phyloP scores from a whole-genome alignment of 495 filamentous ascomycete genomes.

The Recurvomyces mirabilis region DNA sequence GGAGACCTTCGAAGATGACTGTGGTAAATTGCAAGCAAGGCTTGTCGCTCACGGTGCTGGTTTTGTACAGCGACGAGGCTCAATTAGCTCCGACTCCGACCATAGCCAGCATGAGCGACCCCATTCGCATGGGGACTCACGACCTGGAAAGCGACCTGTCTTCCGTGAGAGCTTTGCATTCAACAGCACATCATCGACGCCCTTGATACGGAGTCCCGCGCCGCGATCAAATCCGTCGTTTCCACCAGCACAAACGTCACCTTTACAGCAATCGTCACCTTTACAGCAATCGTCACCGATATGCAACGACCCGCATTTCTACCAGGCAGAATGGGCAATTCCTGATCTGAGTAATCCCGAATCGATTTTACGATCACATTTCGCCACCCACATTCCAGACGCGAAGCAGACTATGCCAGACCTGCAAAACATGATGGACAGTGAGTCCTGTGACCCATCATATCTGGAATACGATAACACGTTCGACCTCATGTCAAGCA shows the following conservation, averaged over 20 bases:
- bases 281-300: slow-evolving; percentile 4
- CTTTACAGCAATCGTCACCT: background rate
- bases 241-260: slow-evolving; percentile 4
- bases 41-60: slow-evolving; percentile 39
- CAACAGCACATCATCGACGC: slow-evolving; percentile 5
- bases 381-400: background rate
- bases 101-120: slow-evolving; percentile 32
- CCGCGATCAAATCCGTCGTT: background rate
- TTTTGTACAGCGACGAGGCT: slow-evolving; percentile 40
- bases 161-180: slow-evolving; percentile 14
- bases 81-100: slow-evolving; percentile 43
- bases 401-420: too few species aligned
- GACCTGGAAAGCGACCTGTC: background rate
- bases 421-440: too few species aligned
- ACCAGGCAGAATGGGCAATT: slow-evolving; percentile 13
- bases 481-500: too few species aligned
- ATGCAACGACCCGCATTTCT: slow-evolving; percentile 11
- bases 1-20: slow-evolving; percentile 50
- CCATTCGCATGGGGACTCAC: slow-evolving; percentile 1
- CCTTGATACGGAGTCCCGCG: slow-evolving; percentile 9
- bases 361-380: slow-evolving; percentile 5
- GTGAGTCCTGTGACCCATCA: too few species aligned
- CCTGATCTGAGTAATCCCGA: slow-evolving; percentile 5
- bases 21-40: slow-evolving; percentile 42
- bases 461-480: too few species aligned